phyloP scores from a whole-genome alignment of 2,329 filamentous ascomycete genomes.

The Nannizziopsis arthrosporioides region DNA sequence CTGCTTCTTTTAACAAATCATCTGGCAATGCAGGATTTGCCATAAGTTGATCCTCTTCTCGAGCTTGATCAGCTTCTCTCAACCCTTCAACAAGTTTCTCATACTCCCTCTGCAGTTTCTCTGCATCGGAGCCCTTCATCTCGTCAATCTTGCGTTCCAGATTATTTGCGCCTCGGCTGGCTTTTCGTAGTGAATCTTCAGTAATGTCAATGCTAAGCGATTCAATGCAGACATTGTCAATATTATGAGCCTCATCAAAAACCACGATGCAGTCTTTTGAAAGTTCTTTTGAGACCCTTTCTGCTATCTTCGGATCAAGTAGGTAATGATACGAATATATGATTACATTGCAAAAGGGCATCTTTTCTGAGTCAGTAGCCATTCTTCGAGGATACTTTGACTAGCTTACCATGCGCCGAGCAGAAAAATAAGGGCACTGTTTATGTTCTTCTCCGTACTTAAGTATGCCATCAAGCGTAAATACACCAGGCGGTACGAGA shows the following conservation, averaged over 20 bases:
- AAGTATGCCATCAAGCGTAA: conserved; percentile 81
- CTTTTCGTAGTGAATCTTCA: conserved; percentile 84
- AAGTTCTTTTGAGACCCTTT: conserved; percentile 84
- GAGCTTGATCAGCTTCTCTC: conserved; percentile 73
- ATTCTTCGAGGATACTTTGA: conserved; percentile 1
- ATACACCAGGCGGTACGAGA: conserved; percentile 85
- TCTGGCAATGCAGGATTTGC: conserved; percentile 87
- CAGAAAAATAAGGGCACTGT: conserved; percentile 95
- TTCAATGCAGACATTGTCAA: conserved; percentile 98
- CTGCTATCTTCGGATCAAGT: conserved; percentile 93
- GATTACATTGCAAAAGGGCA: conserved; percentile 98
- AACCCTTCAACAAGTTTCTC: conserved; percentile 88
- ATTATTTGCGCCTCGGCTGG: conserved; percentile 79
- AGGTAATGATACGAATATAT: conserved; percentile 99
- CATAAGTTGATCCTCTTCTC: conserved; percentile 94
- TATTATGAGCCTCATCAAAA: conserved; percentile 98
- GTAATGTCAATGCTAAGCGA: conserved; percentile 93
- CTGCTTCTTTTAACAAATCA: conserved; percentile 86
- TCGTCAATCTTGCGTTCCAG: conserved; percentile 82
- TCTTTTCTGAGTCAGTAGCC: conserved; percentile 42
- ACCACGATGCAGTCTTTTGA: conserved; percentile 98
- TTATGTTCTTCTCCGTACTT: conserved; percentile 90
- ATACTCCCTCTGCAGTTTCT: conserved; percentile 91
- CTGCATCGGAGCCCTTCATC: conserved; percentile 90
- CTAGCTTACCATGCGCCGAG: conserved; percentile 66